Base-by-base conservation (phyloP, 371 early-diverging fungal genomes). In the Haplosporangium sp. region DNA sequence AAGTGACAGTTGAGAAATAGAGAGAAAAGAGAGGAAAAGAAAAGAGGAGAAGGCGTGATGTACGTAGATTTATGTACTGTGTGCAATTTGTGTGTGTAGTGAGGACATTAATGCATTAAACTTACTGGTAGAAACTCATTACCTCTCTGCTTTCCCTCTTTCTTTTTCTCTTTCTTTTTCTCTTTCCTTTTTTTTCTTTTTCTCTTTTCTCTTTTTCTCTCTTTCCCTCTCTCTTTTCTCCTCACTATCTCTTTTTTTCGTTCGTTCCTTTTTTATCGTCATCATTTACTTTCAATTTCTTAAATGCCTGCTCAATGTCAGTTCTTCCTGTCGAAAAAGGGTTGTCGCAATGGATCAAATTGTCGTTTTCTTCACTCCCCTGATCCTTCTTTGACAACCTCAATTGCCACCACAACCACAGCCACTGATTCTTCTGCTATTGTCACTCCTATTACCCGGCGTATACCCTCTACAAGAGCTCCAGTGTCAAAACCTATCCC, bases 401-500 rank as follows among this genome's bases (percentile, higher is more conserved):
- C 20, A 19, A n/a, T 19, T 52, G 2, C 45, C 15, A 0, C 44
- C 13, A 13, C 44, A 44, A 8, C 45, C 15, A 15, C 45, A 45
- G 10, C 45, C 15, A 45, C 45, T 2, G 15, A 10, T 3, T 13
- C 45, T 13, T 13, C 45, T 0, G 15, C 45, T 45, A 15, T 15
- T 45, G 38, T 59, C 20, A 19, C 56, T 38, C 5, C 59, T 20
- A 7, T 1, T 0, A 52, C 17, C 3, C 45, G 45, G 15, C 7
- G 61, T 44, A 61, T 57, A 34, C 3, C 56, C 11, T 8, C 65
- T 4, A 19, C 59, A 13, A 50, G 67, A 15, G 77, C 70, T 17
- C 76, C 82, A 7, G 76, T 82, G 11, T 42, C 39, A 9, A 76
- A 57, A 60, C 81, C 74, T 13, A 55, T 72, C 27, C 81, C 76